Evolutionary conservation across 2,329 filamentous ascomycete genomes (phyloP).

Genomic region (Aspergillus sp.): DNA sequence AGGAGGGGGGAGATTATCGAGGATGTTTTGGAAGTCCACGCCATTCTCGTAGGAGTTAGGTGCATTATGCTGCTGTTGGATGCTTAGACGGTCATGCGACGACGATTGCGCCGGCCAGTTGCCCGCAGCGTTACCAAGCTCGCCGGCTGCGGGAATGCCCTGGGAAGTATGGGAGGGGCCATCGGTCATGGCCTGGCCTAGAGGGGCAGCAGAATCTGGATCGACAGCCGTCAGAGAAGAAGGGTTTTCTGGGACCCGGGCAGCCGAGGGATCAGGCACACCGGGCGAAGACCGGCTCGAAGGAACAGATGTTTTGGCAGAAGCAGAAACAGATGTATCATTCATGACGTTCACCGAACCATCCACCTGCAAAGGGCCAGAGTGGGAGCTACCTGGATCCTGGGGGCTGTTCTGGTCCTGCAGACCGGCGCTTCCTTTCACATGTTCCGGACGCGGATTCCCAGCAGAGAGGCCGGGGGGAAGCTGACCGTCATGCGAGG

Average conservation of each 20-base stretch:
- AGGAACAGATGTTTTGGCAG: conserved; percentile 10
- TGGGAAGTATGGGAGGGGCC: conserved; percentile 19
- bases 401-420: conserved; percentile 10
- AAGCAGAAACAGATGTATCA: conserved; percentile 17
- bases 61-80: conserved; percentile 13
- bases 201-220: conserved; percentile 18
- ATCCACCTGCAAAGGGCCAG: conserved; percentile 15
- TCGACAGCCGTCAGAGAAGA: conserved; percentile 16
- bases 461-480: not conserved
- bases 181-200: conserved; percentile 15
- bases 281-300: conserved; percentile 10
- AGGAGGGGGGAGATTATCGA: conserved; percentile 39
- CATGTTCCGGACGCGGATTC: conserved; percentile 8
- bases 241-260: conserved; percentile 6
- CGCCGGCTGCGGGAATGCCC: conserved; percentile 17
- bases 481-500: not conserved
- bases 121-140: conserved; percentile 20
- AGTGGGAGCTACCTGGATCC: conserved; percentile 24
- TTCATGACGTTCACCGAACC: conserved; percentile 16
- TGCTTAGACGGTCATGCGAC: conserved; percentile 15
- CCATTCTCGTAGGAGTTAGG: conserved; percentile 23
- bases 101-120: conserved; percentile 12
- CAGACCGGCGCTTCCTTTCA: conserved; percentile 7
- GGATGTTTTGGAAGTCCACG: conserved; percentile 40
- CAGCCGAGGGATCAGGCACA: conserved; percentile 8